Percentiles rank a stretch among this genome's conserved stretches.
These are phyloP conservation scores for Desmodesmus armatus DNA, from an alignment of 139 green algal species.

Conservation along the genomic window DNA sequence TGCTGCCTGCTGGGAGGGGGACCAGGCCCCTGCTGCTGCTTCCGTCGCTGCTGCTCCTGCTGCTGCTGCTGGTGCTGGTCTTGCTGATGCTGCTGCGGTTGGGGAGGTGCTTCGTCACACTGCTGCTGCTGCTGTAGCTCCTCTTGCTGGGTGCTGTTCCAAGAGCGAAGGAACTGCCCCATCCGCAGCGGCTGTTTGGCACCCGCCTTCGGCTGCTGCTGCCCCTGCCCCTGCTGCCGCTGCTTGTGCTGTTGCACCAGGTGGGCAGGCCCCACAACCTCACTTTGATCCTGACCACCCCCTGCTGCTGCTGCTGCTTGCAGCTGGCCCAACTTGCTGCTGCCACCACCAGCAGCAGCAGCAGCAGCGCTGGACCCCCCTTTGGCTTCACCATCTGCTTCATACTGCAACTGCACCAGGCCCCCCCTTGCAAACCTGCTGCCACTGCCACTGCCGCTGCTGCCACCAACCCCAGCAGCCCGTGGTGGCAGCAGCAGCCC, in stretches of 20 bases:
- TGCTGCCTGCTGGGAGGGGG: not conserved
- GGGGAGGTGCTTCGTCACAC: conserved; percentile 31
- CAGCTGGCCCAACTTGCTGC: not conserved
- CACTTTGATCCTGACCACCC: not conserved
- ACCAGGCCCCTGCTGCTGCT: no score
- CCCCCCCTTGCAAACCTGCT: no score
- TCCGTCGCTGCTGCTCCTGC: not conserved
- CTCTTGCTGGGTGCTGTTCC: conserved; percentile 52
- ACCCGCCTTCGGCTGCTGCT: conserved; percentile 1
- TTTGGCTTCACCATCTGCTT: no score
- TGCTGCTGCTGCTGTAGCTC: conserved; percentile 44
- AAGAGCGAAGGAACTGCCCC: conserved; percentile 39
- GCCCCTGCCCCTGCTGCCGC: conserved; percentile 31
- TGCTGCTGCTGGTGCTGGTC: not conserved
- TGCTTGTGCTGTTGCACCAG: conserved; percentile 40
- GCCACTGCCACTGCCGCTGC: no score
- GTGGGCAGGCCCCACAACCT: conserved; percentile 45
- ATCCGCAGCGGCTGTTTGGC: conserved; percentile 29
- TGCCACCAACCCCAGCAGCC: no score
- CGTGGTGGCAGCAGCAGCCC: no score
- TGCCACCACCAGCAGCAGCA: no score
- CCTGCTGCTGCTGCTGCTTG: conserved; percentile 35
- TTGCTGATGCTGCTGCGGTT: conserved; percentile 36
- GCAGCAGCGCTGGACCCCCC: no score
- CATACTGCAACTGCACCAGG: no score